Evolutionary conservation across 768 basidiomycete genomes (phyloP).

Genomic region (Calocybe indica): DNA sequence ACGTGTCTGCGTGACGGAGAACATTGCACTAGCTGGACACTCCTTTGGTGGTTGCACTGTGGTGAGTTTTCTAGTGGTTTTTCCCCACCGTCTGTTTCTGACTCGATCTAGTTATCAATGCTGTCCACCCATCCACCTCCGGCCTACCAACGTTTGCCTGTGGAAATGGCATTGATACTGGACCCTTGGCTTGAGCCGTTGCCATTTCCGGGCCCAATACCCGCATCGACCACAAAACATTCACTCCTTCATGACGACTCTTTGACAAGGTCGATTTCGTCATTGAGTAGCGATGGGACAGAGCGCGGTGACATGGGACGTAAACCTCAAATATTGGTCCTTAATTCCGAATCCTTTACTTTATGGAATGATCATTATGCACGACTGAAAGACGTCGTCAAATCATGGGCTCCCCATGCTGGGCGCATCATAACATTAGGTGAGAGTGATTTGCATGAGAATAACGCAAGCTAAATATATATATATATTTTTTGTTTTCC

Average conservation of each 20-base stretch:
- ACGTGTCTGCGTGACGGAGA: slow-evolving; percentile 24
- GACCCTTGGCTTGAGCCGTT: slow-evolving; percentile 87
- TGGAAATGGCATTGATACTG: slow-evolving; percentile 54
- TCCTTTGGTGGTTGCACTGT: slow-evolving; percentile 44
- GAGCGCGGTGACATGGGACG: slow-evolving; percentile 3
- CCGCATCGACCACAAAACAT: slow-evolving; percentile 13
- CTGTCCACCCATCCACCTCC: slow-evolving; percentile 44
- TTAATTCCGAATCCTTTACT: slow-evolving; percentile 76
- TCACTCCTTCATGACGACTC: slow-evolving; percentile 6
- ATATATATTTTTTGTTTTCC: not conserved
- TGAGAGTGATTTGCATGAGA: slow-evolving; percentile 15
- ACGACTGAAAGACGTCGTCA: slow-evolving; percentile 46
- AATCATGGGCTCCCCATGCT: slow-evolving; percentile 45
- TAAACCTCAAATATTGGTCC: slow-evolving; percentile 45
- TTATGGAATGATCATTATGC: slow-evolving; percentile 74
- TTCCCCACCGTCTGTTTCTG: slow-evolving; percentile 1
- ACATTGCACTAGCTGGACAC: slow-evolving; percentile 37
- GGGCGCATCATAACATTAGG: slow-evolving; percentile 43
- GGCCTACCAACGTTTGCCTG: slow-evolving; percentile 38
- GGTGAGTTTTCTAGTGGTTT: slow-evolving; percentile 19
- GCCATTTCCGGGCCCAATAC: slow-evolving; percentile 47
- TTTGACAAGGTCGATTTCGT: not conserved
- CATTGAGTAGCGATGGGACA: slow-evolving; percentile 3
- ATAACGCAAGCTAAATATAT: not conserved
- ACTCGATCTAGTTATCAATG: slow-evolving; percentile 43